phyloP scores from a whole-genome alignment of 108 stramenopile genomes.

The Nitzschia inconspicua region DNA sequence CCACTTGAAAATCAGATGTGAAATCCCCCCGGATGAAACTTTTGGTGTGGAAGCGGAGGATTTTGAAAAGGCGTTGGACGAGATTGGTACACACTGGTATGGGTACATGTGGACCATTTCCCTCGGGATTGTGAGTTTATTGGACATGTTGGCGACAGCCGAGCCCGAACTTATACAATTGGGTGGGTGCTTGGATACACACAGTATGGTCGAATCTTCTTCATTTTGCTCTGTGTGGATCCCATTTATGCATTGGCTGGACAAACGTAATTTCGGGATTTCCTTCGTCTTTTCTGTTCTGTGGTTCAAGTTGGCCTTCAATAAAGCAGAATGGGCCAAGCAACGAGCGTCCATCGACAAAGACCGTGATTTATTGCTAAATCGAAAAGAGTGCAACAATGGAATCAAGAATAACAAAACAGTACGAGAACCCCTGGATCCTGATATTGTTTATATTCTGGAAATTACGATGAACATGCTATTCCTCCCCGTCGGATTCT shows the following conservation, averaged over 20 bases:
- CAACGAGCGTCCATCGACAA: slow-evolving; percentile 7
- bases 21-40: too few relatives aligned
- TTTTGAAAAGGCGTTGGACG: not conserved
- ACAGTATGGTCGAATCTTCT: not conserved
- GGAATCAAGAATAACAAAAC: not conserved
- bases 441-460: slow-evolving; percentile 19
- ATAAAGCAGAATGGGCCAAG: slow-evolving; percentile 10
- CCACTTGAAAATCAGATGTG: too few relatives aligned
- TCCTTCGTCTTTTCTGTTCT: slow-evolving; percentile 36
- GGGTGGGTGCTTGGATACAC: not conserved
- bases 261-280: slow-evolving; percentile 10
- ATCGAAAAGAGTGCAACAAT: not conserved
- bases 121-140: not conserved
- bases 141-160: slow-evolving; percentile 1
- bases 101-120: not conserved
- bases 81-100: slow-evolving; percentile 2
- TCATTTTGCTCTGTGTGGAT: not conserved
- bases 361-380: slow-evolving; percentile 15
- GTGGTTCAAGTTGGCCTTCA: slow-evolving; percentile 44
- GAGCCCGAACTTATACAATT: not conserved
- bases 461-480: slow-evolving; percentile 30
- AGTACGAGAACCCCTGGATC: not conserved
- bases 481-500: slow-evolving; percentile 45
- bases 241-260: slow-evolving; percentile 5
- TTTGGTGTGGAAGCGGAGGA: too few relatives aligned